Evolutionary conservation across 2,329 filamentous ascomycete species (phyloP), one percentile per base, ranked within the genome.

Genomic region (Dothistroma pini): DNA sequence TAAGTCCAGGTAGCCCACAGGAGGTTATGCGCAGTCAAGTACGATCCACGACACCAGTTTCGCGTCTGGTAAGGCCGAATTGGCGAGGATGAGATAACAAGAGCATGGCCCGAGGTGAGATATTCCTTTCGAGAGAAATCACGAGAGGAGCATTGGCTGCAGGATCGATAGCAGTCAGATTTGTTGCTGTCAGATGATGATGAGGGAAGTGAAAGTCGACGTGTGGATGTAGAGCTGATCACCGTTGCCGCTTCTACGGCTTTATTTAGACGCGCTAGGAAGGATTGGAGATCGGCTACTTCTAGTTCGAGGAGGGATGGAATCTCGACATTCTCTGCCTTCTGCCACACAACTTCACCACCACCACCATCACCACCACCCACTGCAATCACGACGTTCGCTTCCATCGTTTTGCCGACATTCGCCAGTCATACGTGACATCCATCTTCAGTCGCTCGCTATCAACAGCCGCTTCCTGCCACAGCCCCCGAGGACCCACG

Each of bases 361-460:
- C 34, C 54, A 25, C 54, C 21, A 25, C 14, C 29, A 53, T 34
- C n/a, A 41, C 35, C 41, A 21, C 25, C 3, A 49, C 47, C 32
- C 34, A 31, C 5, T 21, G 32, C 21, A 38, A 31, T 22, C 50
- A 1, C 55, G 12, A 57, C 55, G 2, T 57, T 57, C 55, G 55
- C 47, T 57, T 57, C 55, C 14, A 51, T 34, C 55, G 41, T 21
- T 50, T 25, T 9, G 41, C 50, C 47, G 25, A 25, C 44, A 47
- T 16, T 49, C 19, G 12, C 16, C 19, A 34, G 41, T 57, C 55
- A 57, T 44, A 32, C 55, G 55, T 57, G 55, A 57, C 29, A 35
- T 7, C n/a, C 44, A 3, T 34, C 16, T 21, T 35, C 55, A 49
- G 41, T 57, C 55, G 38, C 44, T 57, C 55, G 55, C 55, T 57